Evolutionary conservation across 768 basidiomycete species (phyloP), one percentile per base, ranked within the genome.

Genomic region (Tylopilus plumbeoviolaceoides): DNA sequence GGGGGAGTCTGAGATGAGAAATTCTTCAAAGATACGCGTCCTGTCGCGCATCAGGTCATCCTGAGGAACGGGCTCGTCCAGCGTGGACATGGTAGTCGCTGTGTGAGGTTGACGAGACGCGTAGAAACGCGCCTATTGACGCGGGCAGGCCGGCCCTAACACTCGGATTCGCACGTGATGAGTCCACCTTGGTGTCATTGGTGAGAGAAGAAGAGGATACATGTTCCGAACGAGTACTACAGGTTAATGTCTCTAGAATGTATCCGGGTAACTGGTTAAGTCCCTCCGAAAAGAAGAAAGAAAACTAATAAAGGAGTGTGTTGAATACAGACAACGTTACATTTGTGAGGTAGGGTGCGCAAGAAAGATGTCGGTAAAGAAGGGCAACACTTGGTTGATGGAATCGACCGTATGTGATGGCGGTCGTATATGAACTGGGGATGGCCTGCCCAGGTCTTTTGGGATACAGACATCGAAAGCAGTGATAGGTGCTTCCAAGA

Each of bases 11-110:
- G 83, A 80, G 59, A 82, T 80, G 33, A 92, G 78, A 58, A 97
- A 95, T 57, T 90, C 89, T 62, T 89, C 86, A 62, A 97, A 91
- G 35, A 84, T 75, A 59, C 86, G 84, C 50, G 84, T 81, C 53
- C 89, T 78, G 59, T 93, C 89, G 61, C 81, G 80, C 73, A 89
- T 76, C 43, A 87, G 79, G 67, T 90, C 89, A 70, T 83, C 81
- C 53, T 80, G 78, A 12, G 82, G 72, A 46, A 81, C 65, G n/a
- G 85, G 83, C 57, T 85, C 82, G 63, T 77, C 73, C 38, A 70
- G 63, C 64, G 68, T 65, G 31, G 68, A 70, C 70, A 71, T 70
- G 52, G 53, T 58, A 49, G 60, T 58, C 31, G 9, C 5, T 42
- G 28, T 42, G 4, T 14, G 27, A 48, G 33, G 8, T 27, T 5